These are phyloP conservation scores for Dactylellina sp. DNA, from an alignment of 2,329 filamentous ascomycete genomes.

Conservation along the genomic window DNA sequence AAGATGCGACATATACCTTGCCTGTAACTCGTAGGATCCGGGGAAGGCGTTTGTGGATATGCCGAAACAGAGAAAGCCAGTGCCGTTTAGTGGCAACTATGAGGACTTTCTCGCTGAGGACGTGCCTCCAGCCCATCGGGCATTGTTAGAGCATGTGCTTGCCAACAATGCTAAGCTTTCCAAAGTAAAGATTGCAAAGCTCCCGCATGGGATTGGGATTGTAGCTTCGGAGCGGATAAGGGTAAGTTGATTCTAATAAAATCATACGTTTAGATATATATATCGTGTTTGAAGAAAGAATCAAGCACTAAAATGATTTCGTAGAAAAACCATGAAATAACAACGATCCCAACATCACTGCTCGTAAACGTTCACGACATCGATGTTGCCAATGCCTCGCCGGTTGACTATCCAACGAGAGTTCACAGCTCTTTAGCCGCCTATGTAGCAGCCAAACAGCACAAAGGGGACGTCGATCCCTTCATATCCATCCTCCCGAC, in stretches of 20 bases:
- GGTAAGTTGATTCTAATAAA: too few species aligned
- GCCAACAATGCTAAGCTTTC: slow-evolving; percentile 33
- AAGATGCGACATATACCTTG: slow-evolving; percentile 13
- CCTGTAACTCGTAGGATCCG: neutral
- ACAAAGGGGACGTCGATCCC: neutral
- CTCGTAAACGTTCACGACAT: slow-evolving; percentile 47
- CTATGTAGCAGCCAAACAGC: slow-evolving; percentile 30
- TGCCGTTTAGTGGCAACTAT: slow-evolving; percentile 3
- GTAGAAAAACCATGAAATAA: slow-evolving; percentile 47
- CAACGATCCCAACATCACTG: slow-evolving; percentile 42
- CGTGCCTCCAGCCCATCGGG: slow-evolving; percentile 20
- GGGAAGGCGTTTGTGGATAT: slow-evolving; percentile 3
- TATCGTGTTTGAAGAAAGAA: too few species aligned
- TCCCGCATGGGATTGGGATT: slow-evolving; percentile 46
- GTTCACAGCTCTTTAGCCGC: slow-evolving; percentile 48
- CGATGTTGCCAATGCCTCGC: slow-evolving; percentile 40
- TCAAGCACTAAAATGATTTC: neutral
- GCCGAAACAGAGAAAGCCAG: slow-evolving; percentile 34
- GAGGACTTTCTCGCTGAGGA: slow-evolving; percentile 24
- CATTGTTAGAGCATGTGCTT: slow-evolving; percentile 45
- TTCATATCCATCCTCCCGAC: slow-evolving; percentile 43
- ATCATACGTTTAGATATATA: too few species aligned
- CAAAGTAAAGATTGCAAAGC: slow-evolving; percentile 42
- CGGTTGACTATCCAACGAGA: slow-evolving; percentile 37
- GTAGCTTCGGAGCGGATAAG: slow-evolving; percentile 30